A percentile compares a stretch with the other conserved stretches of the same genome.
These are phyloP conservation scores for Sporisorium exsertum DNA, from an alignment of 1,284 basidiomycete genomes.

Conservation along the genomic window DNA sequence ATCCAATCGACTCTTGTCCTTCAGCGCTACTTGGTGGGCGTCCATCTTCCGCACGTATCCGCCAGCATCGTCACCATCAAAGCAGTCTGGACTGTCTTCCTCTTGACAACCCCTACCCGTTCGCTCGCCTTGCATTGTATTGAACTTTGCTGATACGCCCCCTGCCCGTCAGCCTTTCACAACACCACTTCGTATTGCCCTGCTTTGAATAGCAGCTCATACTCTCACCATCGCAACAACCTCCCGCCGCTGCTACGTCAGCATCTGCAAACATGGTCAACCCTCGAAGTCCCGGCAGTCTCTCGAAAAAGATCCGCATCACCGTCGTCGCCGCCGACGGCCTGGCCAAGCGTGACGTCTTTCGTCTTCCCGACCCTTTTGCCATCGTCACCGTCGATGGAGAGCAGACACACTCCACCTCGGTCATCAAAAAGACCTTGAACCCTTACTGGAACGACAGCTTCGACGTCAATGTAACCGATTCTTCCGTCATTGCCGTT, in stretches of 20 bases:
- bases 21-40: neutral
- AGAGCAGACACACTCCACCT: constrained; percentile 91
- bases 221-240: neutral
- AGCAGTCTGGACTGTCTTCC: neutral
- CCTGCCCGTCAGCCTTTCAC: neutral
- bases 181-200: neutral
- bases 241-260: neutral
- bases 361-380: constrained; percentile 89
- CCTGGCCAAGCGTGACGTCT: constrained; percentile 65
- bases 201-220: neutral
- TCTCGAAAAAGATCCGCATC: constrained; percentile 65
- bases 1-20: neutral
- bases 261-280: constrained; percentile 57
- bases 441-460: constrained; percentile 70
- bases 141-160: neutral
- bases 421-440: constrained; percentile 69
- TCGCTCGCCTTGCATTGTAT: neutral
- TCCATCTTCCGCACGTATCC: neutral
- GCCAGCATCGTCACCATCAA: neutral
- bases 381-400: constrained; percentile 94
- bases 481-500: constrained; percentile 88
- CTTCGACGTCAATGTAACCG: constrained; percentile 77
- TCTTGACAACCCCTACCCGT: neutral
- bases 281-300: constrained; percentile 54
- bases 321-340: constrained; percentile 69